Conservation (phyloP, 164 flowering plant species). For the Aristolochia contorta region DNA sequence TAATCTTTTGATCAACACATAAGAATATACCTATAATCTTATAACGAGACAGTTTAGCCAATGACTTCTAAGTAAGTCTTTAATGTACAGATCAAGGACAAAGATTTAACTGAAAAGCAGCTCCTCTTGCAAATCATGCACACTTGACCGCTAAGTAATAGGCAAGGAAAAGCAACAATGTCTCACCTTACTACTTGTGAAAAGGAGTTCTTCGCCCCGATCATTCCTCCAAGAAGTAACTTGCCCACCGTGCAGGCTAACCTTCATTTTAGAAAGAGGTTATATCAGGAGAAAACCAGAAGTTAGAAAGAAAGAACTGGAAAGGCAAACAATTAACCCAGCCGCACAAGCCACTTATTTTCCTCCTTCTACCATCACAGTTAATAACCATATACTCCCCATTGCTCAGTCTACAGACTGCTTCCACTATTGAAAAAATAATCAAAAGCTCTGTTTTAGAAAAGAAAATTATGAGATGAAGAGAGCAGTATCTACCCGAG, state of each 20-base stretch:
- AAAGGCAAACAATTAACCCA: background rate
- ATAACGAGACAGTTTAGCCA: too few species aligned
- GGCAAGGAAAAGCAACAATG: too few species aligned
- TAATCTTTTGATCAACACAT: too few species aligned
- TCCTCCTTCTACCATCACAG: too few species aligned
- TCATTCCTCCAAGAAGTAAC: constrained; percentile 82
- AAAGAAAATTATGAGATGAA: background rate
- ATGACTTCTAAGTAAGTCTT: too few species aligned
- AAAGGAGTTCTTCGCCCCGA: constrained; percentile 84
- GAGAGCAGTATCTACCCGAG: constrained; percentile 39
- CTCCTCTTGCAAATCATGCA: too few species aligned
- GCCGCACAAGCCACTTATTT: background rate
- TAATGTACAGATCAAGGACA: background rate
- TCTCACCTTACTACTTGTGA: constrained; percentile 81
- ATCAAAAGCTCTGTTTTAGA: background rate
- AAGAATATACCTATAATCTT: too few species aligned
- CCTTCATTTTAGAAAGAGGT: constrained; percentile 33
- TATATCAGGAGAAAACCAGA: constrained; percentile 10
- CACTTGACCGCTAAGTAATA: too few species aligned
- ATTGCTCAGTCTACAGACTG: background rate
- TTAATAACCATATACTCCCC: background rate
- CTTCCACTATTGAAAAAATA: background rate
- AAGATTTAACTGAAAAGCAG: too few species aligned
- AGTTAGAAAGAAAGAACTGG: too few species aligned
- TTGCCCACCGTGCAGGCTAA: constrained; percentile 88